Percentiles rank a stretch among this genome's conserved stretches.
phyloP scores from a whole-genome alignment of 2,329 filamentous ascomycete species.

The Pseudogymnoascus sp. region DNA sequence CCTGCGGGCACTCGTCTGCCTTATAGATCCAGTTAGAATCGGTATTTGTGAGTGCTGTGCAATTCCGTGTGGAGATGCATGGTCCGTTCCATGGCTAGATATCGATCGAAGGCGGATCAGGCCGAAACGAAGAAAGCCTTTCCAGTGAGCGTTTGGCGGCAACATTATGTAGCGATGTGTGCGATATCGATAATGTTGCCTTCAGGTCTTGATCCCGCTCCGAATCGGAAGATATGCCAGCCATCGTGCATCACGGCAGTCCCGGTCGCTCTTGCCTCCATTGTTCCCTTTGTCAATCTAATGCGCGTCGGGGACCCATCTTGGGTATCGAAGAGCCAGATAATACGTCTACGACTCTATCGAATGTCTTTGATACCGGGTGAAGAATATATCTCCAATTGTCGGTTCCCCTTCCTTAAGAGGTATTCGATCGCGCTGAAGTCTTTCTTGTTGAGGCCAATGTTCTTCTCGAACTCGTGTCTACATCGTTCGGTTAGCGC shows the following conservation, averaged over 20 bases:
- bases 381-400: constrained; percentile 60
- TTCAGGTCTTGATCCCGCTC: not conserved
- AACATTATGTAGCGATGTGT: not conserved
- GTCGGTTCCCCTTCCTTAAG: constrained; percentile 56
- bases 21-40: not conserved
- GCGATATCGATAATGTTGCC: not conserved
- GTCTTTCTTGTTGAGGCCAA: constrained; percentile 57
- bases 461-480: constrained; percentile 65
- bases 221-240: not conserved
- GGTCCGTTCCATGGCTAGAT: not conserved
- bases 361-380: constrained; percentile 57
- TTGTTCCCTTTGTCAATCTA: not conserved
- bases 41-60: not conserved
- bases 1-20: not conserved
- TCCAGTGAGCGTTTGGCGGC: not conserved
- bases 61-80: not conserved
- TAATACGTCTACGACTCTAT: not conserved
- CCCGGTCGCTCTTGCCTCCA: not conserved
- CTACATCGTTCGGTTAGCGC: constrained; percentile 34
- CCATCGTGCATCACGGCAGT: not conserved
- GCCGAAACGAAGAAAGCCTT: not conserved
- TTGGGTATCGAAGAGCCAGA: not conserved
- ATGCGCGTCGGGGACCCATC: not conserved
- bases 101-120: not conserved
- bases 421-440: constrained; percentile 64